Conservation (phyloP, 2,329 filamentous ascomycete species). For the Sclerotinia glacialis region DNA sequence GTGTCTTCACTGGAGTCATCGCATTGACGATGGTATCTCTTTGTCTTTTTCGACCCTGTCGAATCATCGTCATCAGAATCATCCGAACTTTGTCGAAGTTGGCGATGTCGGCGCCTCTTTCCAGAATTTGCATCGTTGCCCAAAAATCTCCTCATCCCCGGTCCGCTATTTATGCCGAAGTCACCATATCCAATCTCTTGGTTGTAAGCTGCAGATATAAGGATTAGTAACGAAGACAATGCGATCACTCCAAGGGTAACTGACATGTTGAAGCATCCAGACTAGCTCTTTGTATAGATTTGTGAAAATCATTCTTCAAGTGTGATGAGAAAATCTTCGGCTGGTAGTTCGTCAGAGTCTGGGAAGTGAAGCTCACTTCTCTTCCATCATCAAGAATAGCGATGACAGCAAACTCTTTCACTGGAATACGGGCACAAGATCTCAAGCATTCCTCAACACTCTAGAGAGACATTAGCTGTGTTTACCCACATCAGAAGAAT, state of each 20-base stretch:
- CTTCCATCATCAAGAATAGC: conserved; percentile 32
- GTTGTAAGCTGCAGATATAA: conserved; percentile 25
- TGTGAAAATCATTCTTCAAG: conserved; percentile 26
- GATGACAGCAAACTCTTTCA: conserved; percentile 34
- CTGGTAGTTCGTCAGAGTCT: conserved; percentile 27
- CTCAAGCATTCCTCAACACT: conserved; percentile 32
- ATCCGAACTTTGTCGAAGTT: conserved; percentile 28
- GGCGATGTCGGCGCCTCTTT: conserved; percentile 22
- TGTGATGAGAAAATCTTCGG: conserved; percentile 28
- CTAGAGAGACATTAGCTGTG: conserved; percentile 22
- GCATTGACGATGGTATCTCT: conserved; percentile 25
- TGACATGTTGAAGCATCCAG: conserved; percentile 22
- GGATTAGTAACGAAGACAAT: conserved; percentile 6
- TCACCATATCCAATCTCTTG: conserved; percentile 29
- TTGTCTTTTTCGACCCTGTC: conserved; percentile 28
- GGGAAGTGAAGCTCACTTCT: conserved; percentile 31
- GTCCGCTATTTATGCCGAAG: conserved; percentile 26
- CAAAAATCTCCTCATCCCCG: conserved; percentile 24
- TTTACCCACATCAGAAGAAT: too few relatives aligned
- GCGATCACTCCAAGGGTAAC: neutral
- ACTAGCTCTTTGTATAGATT: conserved; percentile 22
- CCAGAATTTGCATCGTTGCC: conserved; percentile 26
- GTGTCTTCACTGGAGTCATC: conserved; percentile 28
- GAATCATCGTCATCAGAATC: conserved; percentile 33
- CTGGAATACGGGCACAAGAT: conserved; percentile 30